phyloP scores from a whole-genome alignment of 2,329 filamentous ascomycete genomes.

The Fusarium subglutinans region DNA sequence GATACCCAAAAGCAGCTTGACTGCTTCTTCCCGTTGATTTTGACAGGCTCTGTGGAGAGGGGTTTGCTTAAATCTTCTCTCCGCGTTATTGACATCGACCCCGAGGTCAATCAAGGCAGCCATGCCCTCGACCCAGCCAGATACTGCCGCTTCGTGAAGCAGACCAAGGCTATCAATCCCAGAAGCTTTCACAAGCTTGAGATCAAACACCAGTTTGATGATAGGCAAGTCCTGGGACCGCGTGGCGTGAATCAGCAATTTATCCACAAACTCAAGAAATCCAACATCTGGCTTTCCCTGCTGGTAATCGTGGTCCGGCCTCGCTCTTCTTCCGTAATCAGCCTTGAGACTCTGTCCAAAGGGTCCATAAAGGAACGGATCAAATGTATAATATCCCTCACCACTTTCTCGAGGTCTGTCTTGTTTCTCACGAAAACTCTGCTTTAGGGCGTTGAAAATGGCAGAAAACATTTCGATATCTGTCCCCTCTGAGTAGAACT shows the following conservation, averaged over 20 bases:
- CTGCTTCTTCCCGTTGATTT: not conserved
- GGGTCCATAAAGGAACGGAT: not conserved
- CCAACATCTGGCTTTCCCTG: not conserved
- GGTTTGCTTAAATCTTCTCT: accelerated
- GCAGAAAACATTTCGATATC: not conserved
- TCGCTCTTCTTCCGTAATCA: not conserved
- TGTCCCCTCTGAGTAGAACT: not conserved
- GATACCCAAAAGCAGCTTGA: not conserved
- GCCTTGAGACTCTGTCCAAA: not conserved
- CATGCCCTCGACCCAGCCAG: not conserved
- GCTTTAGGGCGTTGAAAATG: not conserved
- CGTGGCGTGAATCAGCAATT: not conserved
- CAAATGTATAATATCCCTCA: not conserved
- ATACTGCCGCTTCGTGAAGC: not conserved
- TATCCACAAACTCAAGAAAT: not conserved
- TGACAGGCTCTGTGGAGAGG: not conserved
- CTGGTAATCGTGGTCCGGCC: not conserved
- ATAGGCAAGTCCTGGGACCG: not conserved
- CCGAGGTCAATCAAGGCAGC: not conserved
- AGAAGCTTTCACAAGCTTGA: not conserved
- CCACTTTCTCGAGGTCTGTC: not conserved
- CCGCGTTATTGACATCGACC: not conserved
- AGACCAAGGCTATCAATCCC: not conserved
- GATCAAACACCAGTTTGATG: not conserved
- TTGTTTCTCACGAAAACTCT: not conserved